Conservation (phyloP, 352 stramenopile species). For the Globisporangium paddicum region DNA sequence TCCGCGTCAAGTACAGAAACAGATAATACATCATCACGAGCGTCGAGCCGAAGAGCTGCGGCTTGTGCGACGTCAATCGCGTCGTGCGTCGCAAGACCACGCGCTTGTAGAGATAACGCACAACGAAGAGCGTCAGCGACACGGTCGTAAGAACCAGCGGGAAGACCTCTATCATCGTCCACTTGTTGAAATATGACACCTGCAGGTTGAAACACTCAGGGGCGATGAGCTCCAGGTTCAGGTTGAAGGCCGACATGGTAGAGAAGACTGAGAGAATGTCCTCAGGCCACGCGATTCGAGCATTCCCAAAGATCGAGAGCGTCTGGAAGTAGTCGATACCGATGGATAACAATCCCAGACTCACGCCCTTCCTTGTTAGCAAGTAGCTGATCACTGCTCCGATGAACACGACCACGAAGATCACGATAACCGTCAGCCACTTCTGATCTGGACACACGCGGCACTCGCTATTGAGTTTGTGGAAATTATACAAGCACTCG, state of each 20-base stretch:
- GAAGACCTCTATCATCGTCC: constrained; percentile 56
- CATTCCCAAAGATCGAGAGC: constrained; percentile 73
- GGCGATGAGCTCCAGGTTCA: constrained; percentile 80
- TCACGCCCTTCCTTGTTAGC: constrained; percentile 56
- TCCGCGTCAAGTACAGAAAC: constrained; percentile 73
- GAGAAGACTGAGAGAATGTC: constrained; percentile 58
- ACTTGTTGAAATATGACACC: constrained; percentile 73
- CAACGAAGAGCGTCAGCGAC: constrained; percentile 42
- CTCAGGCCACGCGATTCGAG: constrained; percentile 62
- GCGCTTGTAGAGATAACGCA: constrained; percentile 54
- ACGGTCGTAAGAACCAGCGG: constrained; percentile 37
- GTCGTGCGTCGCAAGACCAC: constrained; percentile 46
- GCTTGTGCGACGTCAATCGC: constrained; percentile 55
- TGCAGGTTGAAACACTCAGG: constrained; percentile 76
- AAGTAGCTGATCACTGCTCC: constrained; percentile 50
- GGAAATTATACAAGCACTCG: constrained; percentile 37
- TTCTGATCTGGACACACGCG: constrained; percentile 45
- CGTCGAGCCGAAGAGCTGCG: constrained; percentile 62
- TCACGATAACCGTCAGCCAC: constrained; percentile 45
- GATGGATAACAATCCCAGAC: constrained; percentile 69
- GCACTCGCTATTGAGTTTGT: constrained; percentile 66
- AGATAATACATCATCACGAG: constrained; percentile 84
- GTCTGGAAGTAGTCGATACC: constrained; percentile 87
- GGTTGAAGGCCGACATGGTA: constrained; percentile 71
- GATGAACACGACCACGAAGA: constrained; percentile 44